Evolutionary conservation across 2,329 filamentous ascomycete species (phyloP), one percentile per base, ranked within the genome.

Genomic region (Fusarium nanum): DNA sequence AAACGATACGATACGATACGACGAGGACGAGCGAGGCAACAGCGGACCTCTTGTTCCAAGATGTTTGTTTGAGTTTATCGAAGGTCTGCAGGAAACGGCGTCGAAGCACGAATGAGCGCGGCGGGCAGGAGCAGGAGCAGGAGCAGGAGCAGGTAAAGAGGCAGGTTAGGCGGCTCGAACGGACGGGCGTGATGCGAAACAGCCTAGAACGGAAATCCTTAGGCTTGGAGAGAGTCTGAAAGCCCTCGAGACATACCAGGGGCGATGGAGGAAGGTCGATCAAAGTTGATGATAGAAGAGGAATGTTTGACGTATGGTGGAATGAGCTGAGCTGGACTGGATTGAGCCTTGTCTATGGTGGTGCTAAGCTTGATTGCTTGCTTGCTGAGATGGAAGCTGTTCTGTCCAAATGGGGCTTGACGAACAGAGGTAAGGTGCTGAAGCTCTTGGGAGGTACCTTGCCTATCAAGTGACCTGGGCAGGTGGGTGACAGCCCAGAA

Each of bases 231-330:
- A 45, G 53, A 63, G 55, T 71, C 47, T 64, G 58, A 71, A 56
- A 57, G 68, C 30, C 57, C 34, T 48, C 46, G 28, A 70, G 59
- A 60, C 66, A 70, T 70, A 56, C 68, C 66, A 70, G 61, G 67
- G 56, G 66, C 47, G 16, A 22, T 34, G 42, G 42, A 41, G 32
- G 57, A 63, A 22, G 37, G 67, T 68, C 65, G 56, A 71, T 44
- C 48, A 60, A 74, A 77, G 70, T 67, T 75, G 73, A 75, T 75
- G 73, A 60, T 27, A 70, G 73, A 70, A 62, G 72, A 75, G 70
- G 73, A 75, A 75, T 75, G 73, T 61, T 72, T 62, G 66, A 73
- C 47, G 70, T 72, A 54, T 67, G 62, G 70, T 72, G 72, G 72
- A 75, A 75, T 74, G 73, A 72, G 65, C 69, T 74, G 73, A 70